Evolutionary conservation across 371 early-diverging fungal species (phyloP).

Genomic region (Mucor plumbeus): DNA sequence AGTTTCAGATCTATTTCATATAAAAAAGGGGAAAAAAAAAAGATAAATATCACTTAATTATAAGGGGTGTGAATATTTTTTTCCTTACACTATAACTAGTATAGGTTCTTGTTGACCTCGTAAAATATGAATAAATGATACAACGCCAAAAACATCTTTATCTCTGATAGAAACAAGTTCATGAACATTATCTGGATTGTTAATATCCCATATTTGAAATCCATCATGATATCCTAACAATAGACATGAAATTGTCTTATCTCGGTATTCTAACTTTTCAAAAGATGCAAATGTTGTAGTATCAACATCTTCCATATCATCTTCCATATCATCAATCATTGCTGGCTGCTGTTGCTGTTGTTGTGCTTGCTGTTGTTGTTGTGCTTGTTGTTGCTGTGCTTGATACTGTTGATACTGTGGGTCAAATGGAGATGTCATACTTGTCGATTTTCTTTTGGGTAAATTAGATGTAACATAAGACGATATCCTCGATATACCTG

Average conservation of each 20-base stretch:
- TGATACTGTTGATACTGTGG: conserved; percentile 37
- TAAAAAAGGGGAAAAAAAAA: background rate
- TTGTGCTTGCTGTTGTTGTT: conserved; percentile 27
- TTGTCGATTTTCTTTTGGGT: conserved; percentile 42
- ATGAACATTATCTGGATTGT: conserved; percentile 70
- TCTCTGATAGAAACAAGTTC: conserved; percentile 73
- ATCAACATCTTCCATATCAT: conserved; percentile 30
- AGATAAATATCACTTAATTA: conserved; percentile 2
- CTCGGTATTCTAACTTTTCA: conserved; percentile 30
- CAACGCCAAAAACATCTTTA: conserved; percentile 51
- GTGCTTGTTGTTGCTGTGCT: conserved; percentile 28
- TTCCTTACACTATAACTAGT: conserved; percentile 55
- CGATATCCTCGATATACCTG: conserved; percentile 61
- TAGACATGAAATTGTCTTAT: conserved; percentile 46
- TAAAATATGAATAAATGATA: conserved; percentile 54
- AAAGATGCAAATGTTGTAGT: conserved; percentile 43
- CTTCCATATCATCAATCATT: conserved; percentile 19
- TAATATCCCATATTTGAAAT: conserved; percentile 84
- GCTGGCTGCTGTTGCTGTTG: conserved; percentile 7
- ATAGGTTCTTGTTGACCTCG: conserved; percentile 39
- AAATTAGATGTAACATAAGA: conserved; percentile 60
- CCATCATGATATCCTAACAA: conserved; percentile 80
- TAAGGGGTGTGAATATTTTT: conserved; percentile 8
- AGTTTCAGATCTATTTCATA: conserved; percentile 14
- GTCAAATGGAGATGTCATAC: conserved; percentile 45